Conservation (phyloP, 2,329 filamentous ascomycete species). For the Ophiostoma populinum region DNA sequence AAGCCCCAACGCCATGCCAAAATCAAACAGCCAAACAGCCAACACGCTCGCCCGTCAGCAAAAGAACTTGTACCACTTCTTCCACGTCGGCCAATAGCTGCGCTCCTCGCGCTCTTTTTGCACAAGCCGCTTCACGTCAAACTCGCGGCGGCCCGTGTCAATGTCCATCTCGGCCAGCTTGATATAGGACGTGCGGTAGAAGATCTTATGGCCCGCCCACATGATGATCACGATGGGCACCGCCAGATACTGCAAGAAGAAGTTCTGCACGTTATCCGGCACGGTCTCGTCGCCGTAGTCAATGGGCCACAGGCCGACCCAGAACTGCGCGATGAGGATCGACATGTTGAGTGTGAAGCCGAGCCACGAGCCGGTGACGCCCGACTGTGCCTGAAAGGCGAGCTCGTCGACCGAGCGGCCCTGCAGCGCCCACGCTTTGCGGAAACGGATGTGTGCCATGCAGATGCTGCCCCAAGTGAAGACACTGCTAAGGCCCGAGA, state of each 20-base stretch:
- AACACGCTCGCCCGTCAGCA: conserved; percentile 31
- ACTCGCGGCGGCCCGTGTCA: conserved; percentile 66
- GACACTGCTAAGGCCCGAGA: conserved; percentile 55
- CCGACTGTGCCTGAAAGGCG: conserved; percentile 65
- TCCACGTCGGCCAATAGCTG: conserved; percentile 57
- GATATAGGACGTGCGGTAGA: conserved; percentile 51
- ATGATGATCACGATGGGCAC: conserved; percentile 50
- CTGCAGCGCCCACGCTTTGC: conserved; percentile 53
- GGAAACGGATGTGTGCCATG: conserved; percentile 84
- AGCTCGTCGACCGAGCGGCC: conserved; percentile 60
- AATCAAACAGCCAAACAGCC: background rate
- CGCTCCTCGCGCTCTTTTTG: conserved; percentile 65
- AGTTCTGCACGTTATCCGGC: conserved; percentile 37
- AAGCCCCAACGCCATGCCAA: conserved; percentile 6
- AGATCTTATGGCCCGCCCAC: conserved; percentile 62
- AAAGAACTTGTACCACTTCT: conserved; percentile 55
- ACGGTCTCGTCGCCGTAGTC: conserved; percentile 30
- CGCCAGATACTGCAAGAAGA: conserved; percentile 59
- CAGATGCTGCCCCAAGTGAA: conserved; percentile 79
- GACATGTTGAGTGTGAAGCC: conserved; percentile 60
- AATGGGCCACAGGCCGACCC: conserved; percentile 67
- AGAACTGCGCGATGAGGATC: conserved; percentile 72
- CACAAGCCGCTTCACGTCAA: conserved; percentile 64
- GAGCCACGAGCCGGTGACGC: conserved; percentile 62
- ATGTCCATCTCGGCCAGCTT: conserved; percentile 64